Base-by-base conservation (phyloP, 345 rosid genomes). In the Anacardium occidentale region DNA sequence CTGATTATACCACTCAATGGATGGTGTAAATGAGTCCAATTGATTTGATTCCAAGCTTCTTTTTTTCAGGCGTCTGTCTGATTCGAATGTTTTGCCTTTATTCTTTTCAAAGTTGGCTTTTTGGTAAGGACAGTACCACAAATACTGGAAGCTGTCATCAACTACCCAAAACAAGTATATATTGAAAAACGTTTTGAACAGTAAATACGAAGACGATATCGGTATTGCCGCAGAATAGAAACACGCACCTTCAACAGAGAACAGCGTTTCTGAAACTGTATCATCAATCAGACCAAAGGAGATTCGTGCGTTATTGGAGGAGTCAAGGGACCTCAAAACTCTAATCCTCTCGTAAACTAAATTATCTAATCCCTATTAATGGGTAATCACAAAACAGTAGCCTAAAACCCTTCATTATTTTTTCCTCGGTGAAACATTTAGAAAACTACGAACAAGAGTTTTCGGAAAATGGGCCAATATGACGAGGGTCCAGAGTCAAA, bases 401-500 rank as follows among this genome's bases (percentile, higher is more conserved):
- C 47, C 15, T 37, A 34, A 61, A 15, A 61, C 7, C 47, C 45
- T 7, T n/a, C 29, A 18, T 34, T 1, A 2, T 34, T 61, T 61
- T 61, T 60, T 13, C 2, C 7, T 9, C 29, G 13, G 20, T 6
- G n/a, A 29, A 34, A 11, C 55, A 20, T 29, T 3, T 32, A 14
- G 14, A 25, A 42, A 9, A 24, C 32, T 17, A 14, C 12, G 40
- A 42, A 34, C 15, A 52, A 1, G 21, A 10, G 6, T 37, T 42
- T 69, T 7, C 20, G 48, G 47, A 48, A 44, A 68, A 82, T 76
- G 85, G 78, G 82, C 59, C 76, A 75, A 78, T 80, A 80, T 66
- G 88, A 81, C 24, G 86, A 80, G 18, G 89, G 78, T 72, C 78
- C 85, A 37, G 80, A 69, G 64, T 57, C 74, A 7, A 47, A 26